Base-by-base conservation (phyloP, 1,139 yeast genomes). In the Kluyveromyces sp. region DNA sequence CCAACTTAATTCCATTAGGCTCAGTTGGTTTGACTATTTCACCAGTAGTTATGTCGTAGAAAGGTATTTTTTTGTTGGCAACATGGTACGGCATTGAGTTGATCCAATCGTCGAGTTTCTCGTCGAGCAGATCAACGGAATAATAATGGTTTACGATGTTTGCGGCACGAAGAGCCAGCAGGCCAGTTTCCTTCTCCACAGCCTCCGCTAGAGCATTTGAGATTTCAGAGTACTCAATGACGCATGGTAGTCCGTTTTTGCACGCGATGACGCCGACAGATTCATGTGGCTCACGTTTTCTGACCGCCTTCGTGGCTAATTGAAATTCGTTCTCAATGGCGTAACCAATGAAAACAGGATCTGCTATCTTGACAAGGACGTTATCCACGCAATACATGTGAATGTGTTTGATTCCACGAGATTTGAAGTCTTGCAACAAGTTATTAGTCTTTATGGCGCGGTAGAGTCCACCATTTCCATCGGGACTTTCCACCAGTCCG, bases 301-400 rank as follows among this genome's bases (percentile, higher is more conserved):
- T 80, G 33, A 94, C 99, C 20, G 84, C 97, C 65, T 94, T 94
- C 9, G 97, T 88, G 32, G 96, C 94, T 53, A 92, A 73, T 36
- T 85, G 80, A 46, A 81, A 83, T 9, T 74, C 59, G 45, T 77
- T 74, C 25, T 67, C 68, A 35, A 83, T 80, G 18, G 96, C 81
- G 68, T 83, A 92, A 0, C 98, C 99, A 51, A 94, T 66, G 60
- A 94, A 92, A 0, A 78, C 70, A 2, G 99, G 99, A 63, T 94
- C 99, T 1, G 96, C 97, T 43, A 92, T 89, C 61, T 83, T 83
- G 36, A 89, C 97, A 43, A 94, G 71, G 33, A 83, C 82, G 64
- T 94, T 94, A 66, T 94, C 99, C 41, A 94, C 97, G 66, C 97
- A 89, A 68, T 88, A 94, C 83, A 89, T 85, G 67, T 94, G 97